Conservation (phyloP, 768 basidiomycete species). For the Dacryopinax primogenitus region DNA sequence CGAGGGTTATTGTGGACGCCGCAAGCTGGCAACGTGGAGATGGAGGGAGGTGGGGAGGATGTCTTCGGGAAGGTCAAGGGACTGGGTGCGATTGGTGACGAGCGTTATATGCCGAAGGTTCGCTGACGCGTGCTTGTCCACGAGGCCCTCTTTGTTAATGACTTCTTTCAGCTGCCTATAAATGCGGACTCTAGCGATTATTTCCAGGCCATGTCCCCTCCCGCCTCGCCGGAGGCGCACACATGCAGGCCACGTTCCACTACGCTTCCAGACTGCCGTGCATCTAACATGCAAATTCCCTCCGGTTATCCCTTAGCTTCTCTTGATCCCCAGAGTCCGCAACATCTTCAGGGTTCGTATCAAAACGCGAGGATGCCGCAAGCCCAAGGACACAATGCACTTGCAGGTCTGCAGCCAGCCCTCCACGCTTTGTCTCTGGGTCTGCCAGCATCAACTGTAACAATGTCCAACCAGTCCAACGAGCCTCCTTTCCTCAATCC, state of each 20-base stretch:
- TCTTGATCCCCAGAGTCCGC: background rate
- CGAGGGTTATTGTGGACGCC: background rate
- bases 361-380: constrained; percentile 8
- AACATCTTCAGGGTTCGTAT: constrained; percentile 7
- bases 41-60: background rate
- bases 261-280: constrained; percentile 1
- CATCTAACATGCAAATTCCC: constrained; percentile 5
- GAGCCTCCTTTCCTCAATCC: constrained; percentile 1
- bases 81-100: constrained; percentile 8
- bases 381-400: constrained; percentile 6
- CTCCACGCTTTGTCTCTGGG: background rate
- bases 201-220: constrained; percentile 4
- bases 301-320: constrained; percentile 6
- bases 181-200: constrained; percentile 3
- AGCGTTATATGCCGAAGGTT: constrained; percentile 1
- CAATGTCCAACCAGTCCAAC: background rate
- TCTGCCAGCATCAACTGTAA: constrained; percentile 2
- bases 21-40: background rate
- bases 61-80: constrained; percentile 3
- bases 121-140: constrained; percentile 2
- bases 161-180: constrained; percentile 5
- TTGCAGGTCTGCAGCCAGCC: constrained; percentile 1
- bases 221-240: constrained; percentile 3
- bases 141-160: constrained; percentile 4
- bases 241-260: constrained; percentile 5